Evolutionary conservation across 2,329 filamentous ascomycete species (phyloP).

Genomic region (Beauveria pseudobassiana): DNA sequence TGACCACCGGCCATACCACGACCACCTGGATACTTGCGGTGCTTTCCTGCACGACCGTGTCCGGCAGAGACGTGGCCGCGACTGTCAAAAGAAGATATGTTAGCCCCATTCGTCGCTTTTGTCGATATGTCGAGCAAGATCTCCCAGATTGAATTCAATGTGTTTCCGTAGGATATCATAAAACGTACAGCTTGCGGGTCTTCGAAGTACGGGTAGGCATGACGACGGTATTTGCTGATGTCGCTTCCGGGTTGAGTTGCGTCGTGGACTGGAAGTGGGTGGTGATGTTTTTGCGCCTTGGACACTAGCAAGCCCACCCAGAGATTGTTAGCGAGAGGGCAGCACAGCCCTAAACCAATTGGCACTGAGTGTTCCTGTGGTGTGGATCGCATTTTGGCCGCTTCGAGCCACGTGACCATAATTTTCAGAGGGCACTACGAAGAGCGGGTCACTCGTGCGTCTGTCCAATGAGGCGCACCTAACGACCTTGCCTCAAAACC

Average conservation of each 20-base stretch:
- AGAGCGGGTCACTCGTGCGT: neutral
- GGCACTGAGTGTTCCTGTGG: conserved; percentile 7
- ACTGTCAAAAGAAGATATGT: conserved; percentile 42
- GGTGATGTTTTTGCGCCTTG: conserved; percentile 32
- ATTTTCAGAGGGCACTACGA: neutral
- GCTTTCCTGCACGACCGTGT: conserved; percentile 97
- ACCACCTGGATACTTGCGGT: conserved; percentile 84
- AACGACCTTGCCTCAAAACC: neutral
- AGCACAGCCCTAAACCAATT: conserved; percentile 31
- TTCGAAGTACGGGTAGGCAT: conserved; percentile 71
- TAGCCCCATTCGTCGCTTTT: conserved; percentile 13
- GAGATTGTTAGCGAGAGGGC: conserved; percentile 35
- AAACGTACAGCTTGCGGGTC: conserved; percentile 67
- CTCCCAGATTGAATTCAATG: conserved; percentile 3
- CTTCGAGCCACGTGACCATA: conserved; percentile 24
- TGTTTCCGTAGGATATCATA: conserved; percentile 9
- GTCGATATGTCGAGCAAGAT: neutral
- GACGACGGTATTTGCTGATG: conserved; percentile 40
- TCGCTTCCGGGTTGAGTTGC: conserved; percentile 34
- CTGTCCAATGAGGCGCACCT: neutral
- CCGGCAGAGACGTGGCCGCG: conserved; percentile 98
- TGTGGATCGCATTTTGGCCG: neutral
- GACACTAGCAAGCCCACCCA: conserved; percentile 21
- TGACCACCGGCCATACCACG: conserved; percentile 95
- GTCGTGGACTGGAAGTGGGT: conserved; percentile 25